Evolutionary conservation across 176 grass and related monocot species (phyloP).

Genomic region (Avena sativa): DNA sequence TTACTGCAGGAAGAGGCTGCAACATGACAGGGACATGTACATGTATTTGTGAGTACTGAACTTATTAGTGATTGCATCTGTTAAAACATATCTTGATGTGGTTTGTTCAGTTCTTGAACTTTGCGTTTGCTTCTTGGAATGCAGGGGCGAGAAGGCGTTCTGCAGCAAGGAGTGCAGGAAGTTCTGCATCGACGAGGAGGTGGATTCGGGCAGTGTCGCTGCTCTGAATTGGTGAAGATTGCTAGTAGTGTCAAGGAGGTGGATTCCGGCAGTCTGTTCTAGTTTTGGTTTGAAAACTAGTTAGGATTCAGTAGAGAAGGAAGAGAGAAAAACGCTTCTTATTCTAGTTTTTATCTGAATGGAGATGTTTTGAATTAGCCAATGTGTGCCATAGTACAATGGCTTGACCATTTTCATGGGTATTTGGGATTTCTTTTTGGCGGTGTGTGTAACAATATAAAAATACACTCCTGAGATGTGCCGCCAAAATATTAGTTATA

Average conservation of each 20-base stretch:
- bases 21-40: slow-evolving; percentile 62
- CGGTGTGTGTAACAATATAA: no score
- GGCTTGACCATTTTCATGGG: slow-evolving; percentile 45
- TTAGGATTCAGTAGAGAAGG: background rate
- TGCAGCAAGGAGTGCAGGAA: slow-evolving; percentile 86
- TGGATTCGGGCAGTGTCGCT: slow-evolving; percentile 24
- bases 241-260: background rate
- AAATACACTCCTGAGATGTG: background rate
- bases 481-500: slow-evolving; percentile 44
- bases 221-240: slow-evolving; percentile 23
- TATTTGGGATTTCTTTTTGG: slow-evolving; percentile 38
- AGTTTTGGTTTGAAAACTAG: background rate
- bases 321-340: slow-evolving; percentile 38
- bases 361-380: slow-evolving; percentile 34
- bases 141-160: slow-evolving; percentile 86
- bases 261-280: background rate
- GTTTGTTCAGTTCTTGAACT: slow-evolving; percentile 1
- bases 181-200: slow-evolving; percentile 66
- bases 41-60: slow-evolving; percentile 71
- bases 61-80: background rate
- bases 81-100: background rate
- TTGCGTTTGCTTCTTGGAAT: slow-evolving; percentile 3
- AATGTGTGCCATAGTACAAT: background rate
- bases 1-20: slow-evolving; percentile 74
- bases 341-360: slow-evolving; percentile 60